Evolutionary conservation across 2,329 filamentous ascomycete genomes (phyloP), one percentile per base, ranked within the genome.

Genomic region (Claviceps humidiphila): DNA sequence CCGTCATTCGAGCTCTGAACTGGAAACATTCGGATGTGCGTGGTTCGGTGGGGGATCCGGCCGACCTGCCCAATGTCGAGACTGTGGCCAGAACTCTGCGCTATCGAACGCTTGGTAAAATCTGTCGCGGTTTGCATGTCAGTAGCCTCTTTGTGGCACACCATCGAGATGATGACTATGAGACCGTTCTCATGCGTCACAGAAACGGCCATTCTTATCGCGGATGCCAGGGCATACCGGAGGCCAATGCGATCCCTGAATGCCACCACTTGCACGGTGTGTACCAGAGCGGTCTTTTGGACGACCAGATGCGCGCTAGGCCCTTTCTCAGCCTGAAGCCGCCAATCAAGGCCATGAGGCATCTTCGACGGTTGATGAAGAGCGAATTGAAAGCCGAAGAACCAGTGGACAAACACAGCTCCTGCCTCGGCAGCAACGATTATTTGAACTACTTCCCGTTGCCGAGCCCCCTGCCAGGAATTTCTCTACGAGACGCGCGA

Each of bases 111-210:
- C 67, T 97, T 1, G 90, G 86, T 1, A 63, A 59, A 14, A 73
- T 75, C 7, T 89, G 86, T 63, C 66, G 66, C 16, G 64, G 69
- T 1, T 58, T 70, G 5, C 63, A 69, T 0, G 77, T 86, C 4
- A 68, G 66, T 4, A 78, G 79, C 20, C 65, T 97, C 1, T 76
- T 96, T 41, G 71, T 94, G 30, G 93, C 84, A 4, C 93, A 98
- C 63, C 93, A 98, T 64, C 74, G 78, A 56, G 90, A 96, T 61
- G 93, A 98, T 61, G 88, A 93, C 62, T 85, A 89, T 52, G 93
- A 98, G 69, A 96, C 90, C 0, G 75, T 94, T 4, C 68, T 97
- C 48, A 86, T 89, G 82, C 79, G 93, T 43, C 67, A 97, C 39
- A 67, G 84, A 8, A 72, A 74, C 3, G 82, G 84, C 0, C 85